phyloP scores from a whole-genome alignment of 164 flowering plant genomes.

The Warburgia ugandensis region DNA sequence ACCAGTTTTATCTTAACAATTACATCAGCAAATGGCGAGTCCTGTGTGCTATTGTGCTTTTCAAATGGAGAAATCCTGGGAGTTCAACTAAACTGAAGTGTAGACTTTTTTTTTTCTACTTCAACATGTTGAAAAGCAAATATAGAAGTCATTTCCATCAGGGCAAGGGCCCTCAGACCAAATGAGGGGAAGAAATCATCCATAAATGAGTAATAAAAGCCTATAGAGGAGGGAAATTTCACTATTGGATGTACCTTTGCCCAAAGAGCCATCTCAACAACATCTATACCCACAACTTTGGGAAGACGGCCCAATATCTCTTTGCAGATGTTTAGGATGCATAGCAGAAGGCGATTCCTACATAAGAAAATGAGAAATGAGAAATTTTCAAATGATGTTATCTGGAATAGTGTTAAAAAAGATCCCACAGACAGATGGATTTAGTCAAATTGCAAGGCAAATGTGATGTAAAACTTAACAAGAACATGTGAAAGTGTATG shows the following conservation, averaged over 20 bases:
- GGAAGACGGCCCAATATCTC: slow-evolving; percentile 85
- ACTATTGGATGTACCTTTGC: slow-evolving; percentile 62
- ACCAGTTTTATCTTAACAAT: background rate
- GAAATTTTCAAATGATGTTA: background rate
- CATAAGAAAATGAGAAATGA: slow-evolving; percentile 12
- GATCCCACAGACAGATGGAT: background rate
- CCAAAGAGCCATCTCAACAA: slow-evolving; percentile 99
- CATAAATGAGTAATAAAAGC: background rate
- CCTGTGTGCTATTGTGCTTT: too few species aligned
- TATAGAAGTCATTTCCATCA: background rate
- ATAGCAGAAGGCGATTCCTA: slow-evolving; percentile 84
- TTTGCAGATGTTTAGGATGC: slow-evolving; percentile 75
- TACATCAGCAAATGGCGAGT: background rate
- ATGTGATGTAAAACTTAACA: background rate
- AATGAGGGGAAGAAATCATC: background rate
- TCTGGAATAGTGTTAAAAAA: background rate
- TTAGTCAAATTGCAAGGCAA: background rate
- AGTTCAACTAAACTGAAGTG: too few species aligned
- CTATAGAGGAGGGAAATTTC: background rate
- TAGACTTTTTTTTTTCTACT: too few species aligned
- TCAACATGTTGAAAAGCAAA: background rate
- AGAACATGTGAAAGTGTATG: background rate
- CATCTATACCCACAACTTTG: slow-evolving; percentile 94
- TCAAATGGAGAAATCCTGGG: too few species aligned
- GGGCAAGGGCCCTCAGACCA: background rate